Conservation (phyloP, 352 stramenopile genomes). For the Pythium biforme region DNA sequence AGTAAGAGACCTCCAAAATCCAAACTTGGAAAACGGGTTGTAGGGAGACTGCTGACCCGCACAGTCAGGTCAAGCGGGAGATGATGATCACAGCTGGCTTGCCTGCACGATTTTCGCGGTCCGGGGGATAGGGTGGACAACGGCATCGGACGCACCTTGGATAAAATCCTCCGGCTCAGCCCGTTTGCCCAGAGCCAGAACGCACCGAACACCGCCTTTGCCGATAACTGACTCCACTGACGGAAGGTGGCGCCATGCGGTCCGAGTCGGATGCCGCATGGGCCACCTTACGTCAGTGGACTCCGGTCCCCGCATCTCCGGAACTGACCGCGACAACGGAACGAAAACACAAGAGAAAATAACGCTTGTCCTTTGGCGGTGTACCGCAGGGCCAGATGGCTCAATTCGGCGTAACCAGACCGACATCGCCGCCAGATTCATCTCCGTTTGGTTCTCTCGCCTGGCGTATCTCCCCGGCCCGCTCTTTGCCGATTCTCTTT, state of each 20-base stretch:
- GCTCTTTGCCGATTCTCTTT: slow-evolving; percentile 15
- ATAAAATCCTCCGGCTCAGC: slow-evolving; percentile 3
- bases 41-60: neutral
- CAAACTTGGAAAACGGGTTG: slow-evolving; percentile 12
- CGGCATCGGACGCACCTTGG: slow-evolving; percentile 1
- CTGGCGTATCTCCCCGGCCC: neutral
- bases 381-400: slow-evolving; percentile 11
- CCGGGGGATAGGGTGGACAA: slow-evolving; percentile 19
- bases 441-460: neutral
- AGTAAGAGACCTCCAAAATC: slow-evolving; percentile 33
- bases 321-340: neutral
- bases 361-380: neutral
- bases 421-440: slow-evolving; percentile 1
- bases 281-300: no score
- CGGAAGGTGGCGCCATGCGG: slow-evolving; percentile 12
- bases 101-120: slow-evolving; percentile 10
- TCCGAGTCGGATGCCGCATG: no score
- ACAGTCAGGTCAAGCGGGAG: slow-evolving; percentile 1
- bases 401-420: slow-evolving; percentile 19
- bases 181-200: slow-evolving; percentile 19
- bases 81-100: slow-evolving; percentile 20
- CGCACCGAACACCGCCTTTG: slow-evolving; percentile 5
- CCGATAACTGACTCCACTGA: slow-evolving; percentile 1
- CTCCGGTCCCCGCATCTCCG: slow-evolving; percentile 13
- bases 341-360: neutral